Evolutionary conservation across 2,329 filamentous ascomycete genomes (phyloP), one percentile per base, ranked within the genome.

Genomic region (Elsinoe batatas): DNA sequence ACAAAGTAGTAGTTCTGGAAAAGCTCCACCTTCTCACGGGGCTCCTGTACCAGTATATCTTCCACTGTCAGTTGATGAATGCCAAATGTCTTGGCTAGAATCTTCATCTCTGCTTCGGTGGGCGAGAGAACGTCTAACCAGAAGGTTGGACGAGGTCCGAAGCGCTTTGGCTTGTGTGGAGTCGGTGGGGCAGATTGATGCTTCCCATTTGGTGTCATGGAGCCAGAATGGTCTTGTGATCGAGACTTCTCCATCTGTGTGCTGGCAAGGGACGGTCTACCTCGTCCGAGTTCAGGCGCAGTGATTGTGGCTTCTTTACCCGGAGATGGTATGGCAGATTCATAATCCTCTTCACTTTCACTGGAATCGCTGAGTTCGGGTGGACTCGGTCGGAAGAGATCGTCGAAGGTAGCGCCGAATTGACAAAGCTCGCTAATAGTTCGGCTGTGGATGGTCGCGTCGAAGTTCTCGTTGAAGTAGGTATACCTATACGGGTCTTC

Each of bases 1-100:
- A 98, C 88, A 65, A 98, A 96, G 71, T 98, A 98, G 73, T 98
- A 98, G 68, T 95, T 87, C 33, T 88, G 85, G 76, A 98, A 98
- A 1, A 98, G 78, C 69, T 98, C 93, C 0, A 98, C 93, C 72
- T 98, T 98, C 67, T 98, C 93, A 18, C 93, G 91, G 38, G 91
- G 88, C 73, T 98, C 93, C 69, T 97, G 89, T 75, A 96, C 85
- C 79, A 97, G 85, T 64, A 98, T 96, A 67, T 98, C 93, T 70
- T 98, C 93, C 1, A 89, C 85, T 0, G 93, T 98, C 57, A 98
- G 74, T 0, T 93, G 91, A 72, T 98, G 93, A 58, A 98, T 96
- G 13, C 90, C 89, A 67, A 98, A 98, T 0, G 93, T 81, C 66
- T 94, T 95, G 30, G 88, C 84, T 38, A 98, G 79, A 7, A 93